A percentile compares a stretch with the other conserved stretches of the same genome.
Conservation (phyloP, 2,329 filamentous ascomycete genomes). For the Pseudocercospora crystallina region DNA sequence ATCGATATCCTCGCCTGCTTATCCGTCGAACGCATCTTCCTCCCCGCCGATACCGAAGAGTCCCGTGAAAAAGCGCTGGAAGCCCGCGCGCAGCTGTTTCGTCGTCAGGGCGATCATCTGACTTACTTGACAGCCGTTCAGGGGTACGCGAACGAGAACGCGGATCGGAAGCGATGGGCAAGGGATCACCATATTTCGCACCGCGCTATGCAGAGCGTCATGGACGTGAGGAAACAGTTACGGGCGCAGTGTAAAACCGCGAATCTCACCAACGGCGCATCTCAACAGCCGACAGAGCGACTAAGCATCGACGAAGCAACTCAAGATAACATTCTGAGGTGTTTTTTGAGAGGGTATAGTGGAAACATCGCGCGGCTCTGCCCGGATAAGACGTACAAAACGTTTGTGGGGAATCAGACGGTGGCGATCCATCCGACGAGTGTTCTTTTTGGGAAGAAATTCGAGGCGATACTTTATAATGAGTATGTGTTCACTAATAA, state of each 20-base stretch:
- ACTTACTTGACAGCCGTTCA: constrained; percentile 62
- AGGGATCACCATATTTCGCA: constrained; percentile 60
- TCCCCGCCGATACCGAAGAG: constrained; percentile 60
- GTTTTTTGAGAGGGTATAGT: constrained; percentile 59
- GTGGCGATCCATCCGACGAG: constrained; percentile 64
- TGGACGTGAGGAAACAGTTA: constrained; percentile 66
- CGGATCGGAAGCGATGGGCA: constrained; percentile 61
- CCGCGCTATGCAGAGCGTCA: constrained; percentile 64
- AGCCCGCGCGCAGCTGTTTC: constrained; percentile 56
- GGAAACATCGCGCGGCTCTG: constrained; percentile 59
- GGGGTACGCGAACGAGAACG: constrained; percentile 57
- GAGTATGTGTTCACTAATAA: constrained; percentile 67
- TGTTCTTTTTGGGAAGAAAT: constrained; percentile 57
- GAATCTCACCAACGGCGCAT: too few relatives aligned
- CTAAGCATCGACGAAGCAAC: constrained; percentile 40
- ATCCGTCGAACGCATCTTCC: constrained; percentile 65
- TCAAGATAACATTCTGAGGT: constrained; percentile 54
- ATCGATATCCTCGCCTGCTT: constrained; percentile 78
- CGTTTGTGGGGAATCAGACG: constrained; percentile 60
- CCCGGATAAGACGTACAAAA: constrained; percentile 39
- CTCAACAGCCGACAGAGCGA: constrained; percentile 32
- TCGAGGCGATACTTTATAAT: constrained; percentile 64
- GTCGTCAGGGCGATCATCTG: constrained; percentile 63
- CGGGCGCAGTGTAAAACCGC: constrained; percentile 56
- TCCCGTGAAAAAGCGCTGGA: constrained; percentile 58